Evolutionary conservation across 2,329 filamentous ascomycete species (phyloP).

Genomic region (Fusarium humuli): DNA sequence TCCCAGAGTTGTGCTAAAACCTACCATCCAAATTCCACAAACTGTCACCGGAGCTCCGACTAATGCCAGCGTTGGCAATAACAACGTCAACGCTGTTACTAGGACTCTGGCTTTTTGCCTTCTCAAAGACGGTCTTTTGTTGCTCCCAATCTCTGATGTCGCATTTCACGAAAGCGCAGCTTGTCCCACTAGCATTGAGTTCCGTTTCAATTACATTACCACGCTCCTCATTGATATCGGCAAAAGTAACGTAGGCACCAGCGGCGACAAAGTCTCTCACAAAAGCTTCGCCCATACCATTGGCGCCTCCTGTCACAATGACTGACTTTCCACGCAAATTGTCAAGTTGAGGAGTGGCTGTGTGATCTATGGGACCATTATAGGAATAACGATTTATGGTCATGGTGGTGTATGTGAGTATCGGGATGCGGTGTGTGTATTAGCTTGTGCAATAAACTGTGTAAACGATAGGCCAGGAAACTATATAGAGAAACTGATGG

Average conservation of each 20-base stretch:
- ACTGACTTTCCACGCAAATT: constrained; percentile 57
- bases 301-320: constrained; percentile 61
- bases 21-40: constrained; percentile 54
- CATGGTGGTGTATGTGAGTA: constrained; percentile 2
- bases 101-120: constrained; percentile 52
- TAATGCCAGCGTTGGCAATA: constrained; percentile 61
- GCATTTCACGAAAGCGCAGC: constrained; percentile 53
- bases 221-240: constrained; percentile 51
- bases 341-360: constrained; percentile 3
- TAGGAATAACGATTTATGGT: constrained; percentile 34
- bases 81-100: constrained; percentile 58
- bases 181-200: constrained; percentile 42
- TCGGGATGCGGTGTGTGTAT: neutral
- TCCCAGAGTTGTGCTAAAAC: neutral
- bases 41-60: constrained; percentile 50
- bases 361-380: constrained; percentile 39
- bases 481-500: neutral
- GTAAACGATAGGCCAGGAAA: neutral
- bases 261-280: constrained; percentile 51
- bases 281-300: constrained; percentile 55
- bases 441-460: neutral
- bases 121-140: constrained; percentile 56
- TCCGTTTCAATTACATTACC: constrained; percentile 50
- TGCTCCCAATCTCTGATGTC: constrained; percentile 59
- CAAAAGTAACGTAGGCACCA: constrained; percentile 57